Evolutionary conservation across 805 yeast species (phyloP).

Genomic region (Starmerella apicola): DNA sequence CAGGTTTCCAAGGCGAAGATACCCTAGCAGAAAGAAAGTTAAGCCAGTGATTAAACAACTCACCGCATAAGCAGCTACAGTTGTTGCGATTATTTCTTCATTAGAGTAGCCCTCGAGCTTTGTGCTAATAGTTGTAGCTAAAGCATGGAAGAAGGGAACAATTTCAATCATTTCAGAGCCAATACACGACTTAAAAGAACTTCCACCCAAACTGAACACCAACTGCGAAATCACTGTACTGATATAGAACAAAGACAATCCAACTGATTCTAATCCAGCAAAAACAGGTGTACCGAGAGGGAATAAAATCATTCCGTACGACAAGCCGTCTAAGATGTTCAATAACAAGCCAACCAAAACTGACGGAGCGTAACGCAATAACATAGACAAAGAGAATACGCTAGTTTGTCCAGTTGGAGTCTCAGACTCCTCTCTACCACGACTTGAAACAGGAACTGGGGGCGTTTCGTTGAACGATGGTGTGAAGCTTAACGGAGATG

Average conservation of each 20-base stretch:
- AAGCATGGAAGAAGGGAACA: constrained; percentile 94
- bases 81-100: constrained; percentile 59
- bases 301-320: constrained; percentile 96
- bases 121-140: constrained; percentile 63
- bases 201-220: constrained; percentile 80
- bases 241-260: constrained; percentile 86
- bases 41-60: constrained; percentile 79
- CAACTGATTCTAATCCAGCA: constrained; percentile 70
- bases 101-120: constrained; percentile 39
- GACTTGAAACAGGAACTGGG: no score
- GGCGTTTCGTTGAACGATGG: no score
- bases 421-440: no score
- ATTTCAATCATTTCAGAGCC: constrained; percentile 98
- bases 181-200: constrained; percentile 78
- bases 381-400: no score
- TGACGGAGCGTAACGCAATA: constrained; percentile 46
- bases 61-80: constrained; percentile 71
- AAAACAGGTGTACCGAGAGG: constrained; percentile 77
- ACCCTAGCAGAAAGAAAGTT: constrained; percentile 66
- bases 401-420: no score
- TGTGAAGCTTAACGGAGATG: constrained; percentile 1
- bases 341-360: constrained; percentile 74
- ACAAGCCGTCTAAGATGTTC: constrained; percentile 82
- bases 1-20: constrained; percentile 64
- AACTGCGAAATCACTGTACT: constrained; percentile 84